phyloP scores from a whole-genome alignment of 768 basidiomycete species.

The Cystobasidium tubakii region DNA sequence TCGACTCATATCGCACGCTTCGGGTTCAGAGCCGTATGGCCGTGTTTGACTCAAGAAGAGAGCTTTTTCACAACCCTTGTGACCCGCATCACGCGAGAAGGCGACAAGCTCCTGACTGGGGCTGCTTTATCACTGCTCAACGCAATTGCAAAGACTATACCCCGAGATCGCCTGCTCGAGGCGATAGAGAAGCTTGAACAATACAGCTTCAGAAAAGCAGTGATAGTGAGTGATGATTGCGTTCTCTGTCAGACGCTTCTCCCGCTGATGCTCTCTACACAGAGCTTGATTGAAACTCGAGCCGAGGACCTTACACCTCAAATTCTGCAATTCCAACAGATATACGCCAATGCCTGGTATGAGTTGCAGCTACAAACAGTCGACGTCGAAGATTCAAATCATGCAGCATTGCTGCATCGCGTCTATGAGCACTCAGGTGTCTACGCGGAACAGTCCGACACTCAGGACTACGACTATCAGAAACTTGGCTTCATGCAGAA shows the following conservation, averaged over 20 bases:
- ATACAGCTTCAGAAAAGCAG: slow-evolving; percentile 58
- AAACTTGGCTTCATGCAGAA: slow-evolving; percentile 10
- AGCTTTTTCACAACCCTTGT: slow-evolving; percentile 76
- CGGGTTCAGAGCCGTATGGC: slow-evolving; percentile 55
- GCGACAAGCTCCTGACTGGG: slow-evolving; percentile 52
- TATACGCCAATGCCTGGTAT: slow-evolving; percentile 56
- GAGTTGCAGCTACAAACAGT: not conserved
- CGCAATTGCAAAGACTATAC: slow-evolving; percentile 56
- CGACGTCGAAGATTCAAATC: not conserved
- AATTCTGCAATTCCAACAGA: slow-evolving; percentile 33
- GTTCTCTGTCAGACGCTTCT: not conserved
- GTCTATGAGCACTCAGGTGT: slow-evolving; percentile 12
- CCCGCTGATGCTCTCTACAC: not conserved
- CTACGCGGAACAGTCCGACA: not conserved
- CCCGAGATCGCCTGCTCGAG: not conserved
- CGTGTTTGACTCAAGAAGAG: slow-evolving; percentile 70
- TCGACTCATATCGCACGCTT: not conserved
- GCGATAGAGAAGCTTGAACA: not conserved
- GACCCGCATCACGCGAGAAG: slow-evolving; percentile 64
- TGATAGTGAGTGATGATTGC: slow-evolving; percentile 58
- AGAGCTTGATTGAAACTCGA: slow-evolving; percentile 34
- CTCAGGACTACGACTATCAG: not conserved
- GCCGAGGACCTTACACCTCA: slow-evolving; percentile 9
- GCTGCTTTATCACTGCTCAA: slow-evolving; percentile 78
- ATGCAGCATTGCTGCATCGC: not conserved